phyloP scores from a whole-genome alignment of 768 basidiomycete species.

The Tulasnella sp. region DNA sequence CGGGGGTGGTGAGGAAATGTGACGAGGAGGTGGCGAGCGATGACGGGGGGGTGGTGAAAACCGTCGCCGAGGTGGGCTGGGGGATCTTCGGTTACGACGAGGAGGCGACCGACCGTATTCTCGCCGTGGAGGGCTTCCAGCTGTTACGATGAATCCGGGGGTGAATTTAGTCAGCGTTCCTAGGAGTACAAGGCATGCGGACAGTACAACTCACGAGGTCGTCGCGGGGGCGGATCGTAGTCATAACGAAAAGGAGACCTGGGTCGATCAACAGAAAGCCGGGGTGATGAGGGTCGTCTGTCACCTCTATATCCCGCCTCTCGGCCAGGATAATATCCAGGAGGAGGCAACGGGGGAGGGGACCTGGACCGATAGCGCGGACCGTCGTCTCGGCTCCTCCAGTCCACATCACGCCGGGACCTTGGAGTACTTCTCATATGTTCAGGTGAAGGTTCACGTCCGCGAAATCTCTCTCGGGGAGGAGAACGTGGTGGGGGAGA shows the following conservation, averaged over 20 bases:
- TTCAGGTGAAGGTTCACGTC: conserved; percentile 4
- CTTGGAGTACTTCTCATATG: background rate
- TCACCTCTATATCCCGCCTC: background rate
- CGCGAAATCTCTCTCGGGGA: conserved; percentile 3
- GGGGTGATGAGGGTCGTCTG: too few relatives aligned
- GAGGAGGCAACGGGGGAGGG: background rate
- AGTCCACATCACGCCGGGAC: background rate
- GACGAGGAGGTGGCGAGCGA: conserved; percentile 5
- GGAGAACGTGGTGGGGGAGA: conserved; percentile 9
- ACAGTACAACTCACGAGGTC: background rate
- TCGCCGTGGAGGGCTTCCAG: too few relatives aligned
- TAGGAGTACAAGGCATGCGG: background rate
- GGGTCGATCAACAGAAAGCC: too few relatives aligned
- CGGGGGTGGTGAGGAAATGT: background rate
- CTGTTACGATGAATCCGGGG: too few relatives aligned
- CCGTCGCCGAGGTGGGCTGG: too few relatives aligned
- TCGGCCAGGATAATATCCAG: conserved; percentile 1
- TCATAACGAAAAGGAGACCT: background rate
- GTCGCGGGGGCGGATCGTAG: conserved; percentile 9
- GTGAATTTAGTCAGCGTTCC: too few relatives aligned
- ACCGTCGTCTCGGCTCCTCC: background rate
- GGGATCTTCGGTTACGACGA: too few relatives aligned
- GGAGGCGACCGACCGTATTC: too few relatives aligned
- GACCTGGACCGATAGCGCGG: background rate
- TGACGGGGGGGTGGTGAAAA: background rate